Percentiles rank a stretch among this genome's conserved stretches.
These are phyloP conservation scores for Nitzschia putrida DNA, from an alignment of 108 stramenopile species.

Conservation along the genomic window DNA sequence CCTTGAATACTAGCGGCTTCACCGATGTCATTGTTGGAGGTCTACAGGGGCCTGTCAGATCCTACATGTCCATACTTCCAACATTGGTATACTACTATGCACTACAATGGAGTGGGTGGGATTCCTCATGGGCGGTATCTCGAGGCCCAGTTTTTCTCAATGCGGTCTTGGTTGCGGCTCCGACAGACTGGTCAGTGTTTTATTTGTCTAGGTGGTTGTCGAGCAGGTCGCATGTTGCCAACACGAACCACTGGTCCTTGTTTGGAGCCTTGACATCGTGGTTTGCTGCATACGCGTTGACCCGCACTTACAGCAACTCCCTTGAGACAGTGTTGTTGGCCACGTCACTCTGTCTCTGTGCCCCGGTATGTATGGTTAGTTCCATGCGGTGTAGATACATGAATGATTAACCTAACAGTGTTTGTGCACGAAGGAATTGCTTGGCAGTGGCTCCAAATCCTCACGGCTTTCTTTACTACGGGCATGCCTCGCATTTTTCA, in stretches of 20 bases:
- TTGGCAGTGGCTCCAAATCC: conserved; percentile 24
- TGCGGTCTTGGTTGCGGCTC: conserved; percentile 70
- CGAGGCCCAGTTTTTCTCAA: conserved; percentile 75
- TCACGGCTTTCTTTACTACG: neutral
- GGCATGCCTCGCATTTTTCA: conserved; percentile 61
- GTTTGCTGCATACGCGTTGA: conserved; percentile 82
- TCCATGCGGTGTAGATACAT: neutral
- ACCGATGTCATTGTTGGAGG: conserved; percentile 12
- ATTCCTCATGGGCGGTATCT: conserved; percentile 61
- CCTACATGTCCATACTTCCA: conserved; percentile 76
- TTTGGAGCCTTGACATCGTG: conserved; percentile 55
- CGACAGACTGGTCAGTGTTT: conserved; percentile 73
- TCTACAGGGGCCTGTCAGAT: conserved; percentile 72
- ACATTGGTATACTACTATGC: conserved; percentile 66
- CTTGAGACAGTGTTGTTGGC: conserved; percentile 61
- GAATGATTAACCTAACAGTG: neutral
- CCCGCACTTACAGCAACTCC: conserved; percentile 82
- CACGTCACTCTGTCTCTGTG: conserved; percentile 56
- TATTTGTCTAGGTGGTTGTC: conserved; percentile 49
- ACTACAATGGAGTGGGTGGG: conserved; percentile 31
- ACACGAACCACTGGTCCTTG: conserved; percentile 19
- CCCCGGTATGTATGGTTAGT: conserved; percentile 36
- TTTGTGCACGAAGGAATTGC: conserved; percentile 41
- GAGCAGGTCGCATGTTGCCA: neutral
- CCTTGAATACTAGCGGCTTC: conserved; percentile 7